Conservation (phyloP, 768 basidiomycete genomes). For the Coprinellus aureogranulatus region DNA sequence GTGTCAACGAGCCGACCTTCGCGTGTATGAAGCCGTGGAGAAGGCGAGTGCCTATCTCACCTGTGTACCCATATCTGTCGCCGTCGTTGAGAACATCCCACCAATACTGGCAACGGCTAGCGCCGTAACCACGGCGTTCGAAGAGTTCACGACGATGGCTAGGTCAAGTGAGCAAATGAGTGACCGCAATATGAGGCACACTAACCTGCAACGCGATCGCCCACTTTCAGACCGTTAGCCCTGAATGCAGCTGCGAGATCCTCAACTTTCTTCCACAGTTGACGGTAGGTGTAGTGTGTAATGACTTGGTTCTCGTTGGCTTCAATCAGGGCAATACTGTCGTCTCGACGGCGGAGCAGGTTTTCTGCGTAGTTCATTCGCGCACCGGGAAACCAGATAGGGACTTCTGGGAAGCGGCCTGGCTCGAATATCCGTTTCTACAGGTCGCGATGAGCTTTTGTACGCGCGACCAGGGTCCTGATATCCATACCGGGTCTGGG, state of each 20-base stretch:
- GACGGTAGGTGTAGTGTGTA: slow-evolving; percentile 49
- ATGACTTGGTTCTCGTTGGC: slow-evolving; percentile 52
- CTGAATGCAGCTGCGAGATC: slow-evolving; percentile 57
- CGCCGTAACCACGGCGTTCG: slow-evolving; percentile 57
- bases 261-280: slow-evolving; percentile 54
- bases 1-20: neutral
- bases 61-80: slow-evolving; percentile 71
- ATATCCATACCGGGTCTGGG: slow-evolving; percentile 38
- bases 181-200: neutral
- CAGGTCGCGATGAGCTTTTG: neutral
- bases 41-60: slow-evolving; percentile 23
- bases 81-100: slow-evolving; percentile 67
- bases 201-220: slow-evolving; percentile 68
- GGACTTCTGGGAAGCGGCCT: slow-evolving; percentile 56
- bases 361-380: slow-evolving; percentile 76
- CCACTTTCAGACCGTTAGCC: slow-evolving; percentile 52
- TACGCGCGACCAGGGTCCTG: neutral
- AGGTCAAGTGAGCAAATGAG: neutral
- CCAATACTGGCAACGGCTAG: slow-evolving; percentile 66
- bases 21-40: neutral
- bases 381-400: slow-evolving; percentile 65
- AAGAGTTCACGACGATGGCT: slow-evolving; percentile 67
- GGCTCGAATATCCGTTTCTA: slow-evolving; percentile 40
- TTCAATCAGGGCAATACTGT: slow-evolving; percentile 59
- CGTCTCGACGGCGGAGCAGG: slow-evolving; percentile 56